A percentile compares a stretch with the other conserved stretches of the same genome.
Conservation (phyloP, 768 basidiomycete genomes). For the Coprinellus micaceus region DNA sequence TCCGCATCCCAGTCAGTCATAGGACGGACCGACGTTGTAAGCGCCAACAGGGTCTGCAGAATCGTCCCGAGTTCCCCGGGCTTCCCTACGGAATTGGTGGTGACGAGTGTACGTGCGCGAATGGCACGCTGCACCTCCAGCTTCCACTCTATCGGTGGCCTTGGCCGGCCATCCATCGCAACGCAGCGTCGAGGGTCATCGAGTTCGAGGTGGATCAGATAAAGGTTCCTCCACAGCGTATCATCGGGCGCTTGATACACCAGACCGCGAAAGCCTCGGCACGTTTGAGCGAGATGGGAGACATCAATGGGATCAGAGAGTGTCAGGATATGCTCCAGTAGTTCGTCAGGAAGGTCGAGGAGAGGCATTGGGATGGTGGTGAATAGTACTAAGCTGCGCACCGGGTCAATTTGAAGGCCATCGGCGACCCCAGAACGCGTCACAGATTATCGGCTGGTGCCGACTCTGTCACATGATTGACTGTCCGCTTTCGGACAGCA, state of each 20-base stretch:
- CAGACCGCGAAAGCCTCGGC: slow-evolving; percentile 32
- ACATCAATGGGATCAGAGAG: slow-evolving; percentile 61
- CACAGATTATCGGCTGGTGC: too few relatives aligned
- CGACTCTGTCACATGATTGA: too few relatives aligned
- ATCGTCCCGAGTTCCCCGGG: slow-evolving; percentile 41
- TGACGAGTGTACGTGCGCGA: slow-evolving; percentile 49
- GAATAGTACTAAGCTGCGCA: too few relatives aligned
- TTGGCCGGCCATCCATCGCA: slow-evolving; percentile 29
- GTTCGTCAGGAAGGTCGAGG: slow-evolving; percentile 50
- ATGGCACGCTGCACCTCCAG: slow-evolving; percentile 49
- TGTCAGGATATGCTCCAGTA: slow-evolving; percentile 55
- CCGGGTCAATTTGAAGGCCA: too few relatives aligned
- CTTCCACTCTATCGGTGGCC: slow-evolving; percentile 49
- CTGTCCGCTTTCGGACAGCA: too few relatives aligned
- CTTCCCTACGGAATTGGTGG: slow-evolving; percentile 27
- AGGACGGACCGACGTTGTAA: slow-evolving; percentile 43
- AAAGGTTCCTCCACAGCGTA: slow-evolving; percentile 62
- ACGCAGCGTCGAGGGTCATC: slow-evolving; percentile 61
- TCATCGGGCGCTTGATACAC: slow-evolving; percentile 44
- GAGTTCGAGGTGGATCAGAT: slow-evolving; percentile 56
- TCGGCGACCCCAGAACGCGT: too few relatives aligned
- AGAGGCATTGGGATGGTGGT: slow-evolving; percentile 21
- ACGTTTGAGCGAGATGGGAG: slow-evolving; percentile 49
- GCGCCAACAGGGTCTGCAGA: slow-evolving; percentile 48
- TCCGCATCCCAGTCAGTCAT: slow-evolving; percentile 18